A percentile compares a stretch with the other conserved stretches of the same genome.
These are phyloP conservation scores for Synchytrium microbalum DNA, from an alignment of 371 early-diverging fungal species.

Conservation along the genomic window DNA sequence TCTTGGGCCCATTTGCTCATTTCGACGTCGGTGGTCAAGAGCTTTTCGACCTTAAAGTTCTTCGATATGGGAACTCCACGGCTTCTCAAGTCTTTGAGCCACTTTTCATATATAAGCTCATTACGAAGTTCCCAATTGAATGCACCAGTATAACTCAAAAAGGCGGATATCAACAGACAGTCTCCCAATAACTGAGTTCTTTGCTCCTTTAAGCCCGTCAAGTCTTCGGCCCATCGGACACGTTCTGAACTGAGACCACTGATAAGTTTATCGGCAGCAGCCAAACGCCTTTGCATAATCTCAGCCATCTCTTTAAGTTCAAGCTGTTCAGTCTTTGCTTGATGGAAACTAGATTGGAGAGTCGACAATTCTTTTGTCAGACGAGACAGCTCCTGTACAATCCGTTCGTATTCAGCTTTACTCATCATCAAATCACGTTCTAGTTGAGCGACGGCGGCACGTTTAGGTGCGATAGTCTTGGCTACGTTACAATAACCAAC, in stretches of 20 bases:
- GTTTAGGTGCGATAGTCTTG: conserved; percentile 48
- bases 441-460: conserved; percentile 47
- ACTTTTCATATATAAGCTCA: conserved; percentile 43
- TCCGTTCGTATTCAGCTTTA: conserved; percentile 50
- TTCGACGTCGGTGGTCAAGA: conserved; percentile 52
- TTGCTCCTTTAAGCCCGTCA: conserved; percentile 41
- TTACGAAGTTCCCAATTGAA: conserved; percentile 56
- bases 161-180: conserved; percentile 48
- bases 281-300: conserved; percentile 49
- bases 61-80: conserved; percentile 35
- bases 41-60: conserved; percentile 38
- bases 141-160: conserved; percentile 52
- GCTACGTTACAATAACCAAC: conserved; percentile 60
- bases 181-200: conserved; percentile 46
- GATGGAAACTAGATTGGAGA: conserved; percentile 46
- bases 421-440: conserved; percentile 47
- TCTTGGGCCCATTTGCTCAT: conserved; percentile 49
- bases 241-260: conserved; percentile 50
- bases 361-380: conserved; percentile 40
- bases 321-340: conserved; percentile 49
- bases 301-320: conserved; percentile 56
- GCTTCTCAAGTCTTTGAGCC: conserved; percentile 37
- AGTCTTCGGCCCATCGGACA: conserved; percentile 47
- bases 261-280: conserved; percentile 55
- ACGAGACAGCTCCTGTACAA: conserved; percentile 42